Evolutionary conservation across 345 rosid genomes (phyloP).

Genomic region (Kandelia obovata): DNA sequence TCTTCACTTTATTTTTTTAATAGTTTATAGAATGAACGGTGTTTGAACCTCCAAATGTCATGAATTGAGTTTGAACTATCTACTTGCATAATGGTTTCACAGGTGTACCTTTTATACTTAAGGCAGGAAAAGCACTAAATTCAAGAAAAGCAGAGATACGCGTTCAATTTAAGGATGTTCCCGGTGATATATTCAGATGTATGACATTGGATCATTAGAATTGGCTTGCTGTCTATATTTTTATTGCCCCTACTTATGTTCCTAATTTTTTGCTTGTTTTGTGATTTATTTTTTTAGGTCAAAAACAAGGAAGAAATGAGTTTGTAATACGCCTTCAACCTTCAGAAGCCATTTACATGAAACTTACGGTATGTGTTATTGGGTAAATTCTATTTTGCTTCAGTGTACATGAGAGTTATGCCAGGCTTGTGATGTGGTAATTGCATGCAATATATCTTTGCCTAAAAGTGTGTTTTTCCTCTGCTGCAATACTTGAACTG

Average conservation of each 20-base stretch:
- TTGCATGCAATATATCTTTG: too few relatives aligned
- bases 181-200: slow-evolving; percentile 96
- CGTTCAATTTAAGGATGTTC: slow-evolving; percentile 96
- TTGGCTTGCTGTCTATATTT: neutral
- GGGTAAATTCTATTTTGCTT: neutral
- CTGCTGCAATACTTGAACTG: neutral
- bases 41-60: slow-evolving; percentile 3
- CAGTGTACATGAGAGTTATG: neutral
- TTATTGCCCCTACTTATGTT: neutral
- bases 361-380: slow-evolving; percentile 68
- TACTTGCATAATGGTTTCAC: slow-evolving; percentile 21
- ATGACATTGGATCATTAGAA: slow-evolving; percentile 19
- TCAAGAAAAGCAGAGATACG: slow-evolving; percentile 99
- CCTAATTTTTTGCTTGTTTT: slow-evolving; percentile 10
- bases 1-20: slow-evolving; percentile 8
- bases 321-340: slow-evolving; percentile 97
- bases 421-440: too few relatives aligned
- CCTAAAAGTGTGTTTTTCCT: neutral
- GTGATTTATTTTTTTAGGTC: slow-evolving; percentile 39
- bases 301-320: slow-evolving; percentile 98
- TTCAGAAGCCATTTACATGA: slow-evolving; percentile 96
- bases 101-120: slow-evolving; percentile 95
- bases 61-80: slow-evolving; percentile 2
- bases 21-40: neutral
- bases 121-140: slow-evolving; percentile 97